A percentile compares a stretch with the other conserved stretches of the same genome.
These are phyloP conservation scores for Ogataea trehalophila DNA, from an alignment of 805 yeast species.

Conservation along the genomic window DNA sequence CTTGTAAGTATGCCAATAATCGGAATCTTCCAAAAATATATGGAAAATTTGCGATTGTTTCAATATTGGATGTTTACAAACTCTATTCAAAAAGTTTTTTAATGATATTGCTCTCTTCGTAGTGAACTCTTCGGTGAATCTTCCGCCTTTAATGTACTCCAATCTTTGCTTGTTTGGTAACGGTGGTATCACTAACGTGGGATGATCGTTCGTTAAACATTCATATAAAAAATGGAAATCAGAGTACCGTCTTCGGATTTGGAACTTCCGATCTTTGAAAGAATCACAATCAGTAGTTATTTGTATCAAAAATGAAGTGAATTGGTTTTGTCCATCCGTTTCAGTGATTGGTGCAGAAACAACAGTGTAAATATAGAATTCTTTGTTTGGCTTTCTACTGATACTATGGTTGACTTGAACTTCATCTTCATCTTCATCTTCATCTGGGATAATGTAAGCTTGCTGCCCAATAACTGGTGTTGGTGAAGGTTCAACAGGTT, in stretches of 20 bases:
- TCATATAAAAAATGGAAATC: constrained; percentile 80
- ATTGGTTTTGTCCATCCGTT: constrained; percentile 72
- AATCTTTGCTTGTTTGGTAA: constrained; percentile 88
- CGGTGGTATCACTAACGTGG: constrained; percentile 87
- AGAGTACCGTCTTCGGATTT: constrained; percentile 75
- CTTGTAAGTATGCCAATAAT: constrained; percentile 69
- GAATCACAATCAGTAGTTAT: constrained; percentile 61
- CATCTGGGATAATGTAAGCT: background rate
- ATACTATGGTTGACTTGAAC: background rate
- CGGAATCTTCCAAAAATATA: constrained; percentile 60
- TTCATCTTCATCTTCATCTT: background rate
- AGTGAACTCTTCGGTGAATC: constrained; percentile 83
- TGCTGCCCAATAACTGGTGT: background rate
- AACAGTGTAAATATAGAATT: constrained; percentile 31
- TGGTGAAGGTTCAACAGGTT: too few species aligned
- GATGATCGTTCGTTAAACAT: constrained; percentile 70
- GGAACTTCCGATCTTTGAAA: constrained; percentile 39
- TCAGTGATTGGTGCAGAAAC: constrained; percentile 66
- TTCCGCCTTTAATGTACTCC: constrained; percentile 90
- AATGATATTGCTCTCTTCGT: constrained; percentile 75
- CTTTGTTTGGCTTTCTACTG: constrained; percentile 1
- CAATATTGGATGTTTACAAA: constrained; percentile 69
- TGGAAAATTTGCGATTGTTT: constrained; percentile 66
- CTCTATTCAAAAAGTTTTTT: constrained; percentile 66
- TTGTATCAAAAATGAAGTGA: constrained; percentile 63